Evolutionary conservation across 768 basidiomycete genomes (phyloP), one percentile per base, ranked within the genome.

Genomic region (Mycena epipterygia): DNA sequence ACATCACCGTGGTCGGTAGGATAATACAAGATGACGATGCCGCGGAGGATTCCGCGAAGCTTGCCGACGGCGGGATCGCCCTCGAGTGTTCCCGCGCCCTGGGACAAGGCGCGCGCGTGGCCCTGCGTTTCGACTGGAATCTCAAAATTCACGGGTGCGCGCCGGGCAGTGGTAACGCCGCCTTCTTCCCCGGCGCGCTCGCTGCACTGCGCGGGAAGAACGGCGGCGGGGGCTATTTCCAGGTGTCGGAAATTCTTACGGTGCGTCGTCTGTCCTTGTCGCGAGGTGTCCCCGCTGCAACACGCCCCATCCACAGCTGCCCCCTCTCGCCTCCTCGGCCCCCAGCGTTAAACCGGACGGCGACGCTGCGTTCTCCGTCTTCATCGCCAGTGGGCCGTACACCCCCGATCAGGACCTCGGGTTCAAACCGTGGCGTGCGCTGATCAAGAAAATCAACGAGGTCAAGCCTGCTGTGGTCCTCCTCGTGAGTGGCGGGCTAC

Each of bases 131-230:
- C 63, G 87, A 92, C 35, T 82, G 88, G 6, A 82, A 84, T 25
- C 83, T 94, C 61, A 90, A 89, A 74, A 85, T 97, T 2, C 87
- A 92, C 42, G 91, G 91, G 21, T 87, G 88, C 1, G 76, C 84
- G 17, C 86, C 86, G 64, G 94, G 93, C 14, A 83, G 89, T 13
- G 88, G 87, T 19, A 90, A 90, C 0, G 81, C 92, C 13, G 91
- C 94, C 1, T 77, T 99, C 46, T 99, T 97, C 77, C 95, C 96
- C 6, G 98, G 98, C 5, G 91, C 91, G 32, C 89, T 99, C 59
- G 92, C 92, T 2, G 96, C 93, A 0, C 76, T 98, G 35, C 94
- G 90, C 70, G 98, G 98, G 0, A 89, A 88, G 78, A 99, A 99
- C 79, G 96, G 96, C 1, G 95, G 96, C 2, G 96, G 95, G 7